Base-by-base conservation (phyloP, 2,329 filamentous ascomycete species). In the Talaromyces sp. region DNA sequence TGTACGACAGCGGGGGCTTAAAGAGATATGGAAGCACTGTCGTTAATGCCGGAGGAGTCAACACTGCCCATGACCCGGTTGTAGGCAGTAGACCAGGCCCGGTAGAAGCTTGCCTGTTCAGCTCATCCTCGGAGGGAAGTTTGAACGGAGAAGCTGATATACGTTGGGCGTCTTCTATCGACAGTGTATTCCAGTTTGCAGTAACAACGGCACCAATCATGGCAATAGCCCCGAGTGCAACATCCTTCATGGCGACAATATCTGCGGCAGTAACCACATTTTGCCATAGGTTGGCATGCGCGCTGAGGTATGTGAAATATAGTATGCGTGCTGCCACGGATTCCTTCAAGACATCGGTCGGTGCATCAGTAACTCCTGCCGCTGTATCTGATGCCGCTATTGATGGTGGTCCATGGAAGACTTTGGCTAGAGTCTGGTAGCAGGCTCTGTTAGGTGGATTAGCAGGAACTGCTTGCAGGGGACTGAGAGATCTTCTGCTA, bases 21-120 rank as follows among this genome's bases (percentile, higher is more conserved):
- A 88, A 80, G 2, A 88, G 76, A 69, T 84, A 86, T 0, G 86
- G 85, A 0, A 88, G 73, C 0, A 87, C 78, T 2, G 79, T 79
- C 61, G 77, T 82, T 65, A 81, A 76, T 54, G 79, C 84, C 57
- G 77, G 82, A 0, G 84, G 84, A 2, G 83, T 80, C 16, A 87
- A 77, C 9, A 86, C 78, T 1, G 85, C 79, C 69, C 83, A 81
- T 24, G 82, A 72, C 2, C 85, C 85, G 3, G 81, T 75, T 3
- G 71, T 66, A 19, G 79, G 79, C n/a, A 81, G 74, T 4, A 71
- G 66, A 16, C 76, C 77, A 66, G 73, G 73, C 6, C 70, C 59
- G 43, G 75, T 70, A 5, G 77, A 76, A 41, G 75, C 76, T 33
- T 79, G 61, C 19, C 78, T 79, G 19, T 72, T 74, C 24, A 80